Percentiles rank a stretch among this genome's conserved stretches.
Conservation (phyloP, 768 basidiomycete species). For the Leccinum arenicola region DNA sequence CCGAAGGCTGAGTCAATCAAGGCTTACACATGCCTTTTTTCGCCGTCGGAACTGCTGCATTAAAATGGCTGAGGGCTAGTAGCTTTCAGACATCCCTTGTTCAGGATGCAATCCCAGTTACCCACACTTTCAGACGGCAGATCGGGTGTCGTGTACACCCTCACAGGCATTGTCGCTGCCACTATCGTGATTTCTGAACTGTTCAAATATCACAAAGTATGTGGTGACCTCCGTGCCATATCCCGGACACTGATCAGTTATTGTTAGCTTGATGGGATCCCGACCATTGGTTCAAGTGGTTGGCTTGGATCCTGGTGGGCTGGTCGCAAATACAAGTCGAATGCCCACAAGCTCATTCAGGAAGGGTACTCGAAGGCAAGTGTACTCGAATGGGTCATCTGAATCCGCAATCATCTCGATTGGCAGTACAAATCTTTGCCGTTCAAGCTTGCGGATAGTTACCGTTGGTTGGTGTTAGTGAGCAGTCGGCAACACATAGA, state of each 20-base stretch:
- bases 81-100: neutral
- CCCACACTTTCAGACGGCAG: constrained; percentile 3
- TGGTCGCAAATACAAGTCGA: neutral
- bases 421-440: constrained; percentile 26
- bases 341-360: neutral
- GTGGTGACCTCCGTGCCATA: neutral
- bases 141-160: constrained; percentile 4
- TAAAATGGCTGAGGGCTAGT: neutral
- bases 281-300: neutral
- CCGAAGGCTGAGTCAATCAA: neutral
- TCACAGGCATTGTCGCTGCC: constrained; percentile 9
- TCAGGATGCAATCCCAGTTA: constrained; percentile 1
- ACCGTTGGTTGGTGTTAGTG: constrained; percentile 41
- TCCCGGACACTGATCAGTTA: neutral
- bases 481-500: constrained; percentile 32
- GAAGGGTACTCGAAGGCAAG: neutral
- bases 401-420: neutral
- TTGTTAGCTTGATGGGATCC: neutral
- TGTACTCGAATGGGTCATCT: neutral
- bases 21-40: neutral
- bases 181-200: constrained; percentile 8
- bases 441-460: constrained; percentile 31
- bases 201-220: constrained; percentile 5
- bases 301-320: neutral
- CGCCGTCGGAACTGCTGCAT: neutral